These are phyloP conservation scores for Leccinellum albellum DNA, from an alignment of 768 basidiomycete species.

Conservation along the genomic window DNA sequence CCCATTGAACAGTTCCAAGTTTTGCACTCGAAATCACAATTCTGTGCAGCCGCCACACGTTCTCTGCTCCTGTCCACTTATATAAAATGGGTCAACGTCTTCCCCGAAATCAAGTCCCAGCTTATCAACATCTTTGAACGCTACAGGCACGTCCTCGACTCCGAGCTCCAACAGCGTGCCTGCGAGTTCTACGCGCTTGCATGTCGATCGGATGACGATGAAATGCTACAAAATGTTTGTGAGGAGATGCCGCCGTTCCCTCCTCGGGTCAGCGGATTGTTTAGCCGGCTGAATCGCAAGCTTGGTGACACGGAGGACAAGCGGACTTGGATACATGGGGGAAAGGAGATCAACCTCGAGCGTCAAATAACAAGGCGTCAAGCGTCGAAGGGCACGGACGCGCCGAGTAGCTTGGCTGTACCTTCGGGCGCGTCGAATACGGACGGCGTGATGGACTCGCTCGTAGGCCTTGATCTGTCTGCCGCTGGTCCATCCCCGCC, in stretches of 20 bases:
- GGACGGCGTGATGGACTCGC: slow-evolving; percentile 64
- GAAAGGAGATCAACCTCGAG: slow-evolving; percentile 88
- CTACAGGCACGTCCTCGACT: slow-evolving; percentile 95
- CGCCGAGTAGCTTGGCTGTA: slow-evolving; percentile 35
- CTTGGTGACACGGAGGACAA: slow-evolving; percentile 93
- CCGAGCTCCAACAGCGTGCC: slow-evolving; percentile 95
- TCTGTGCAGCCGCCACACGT: slow-evolving; percentile 87
- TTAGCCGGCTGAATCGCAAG: slow-evolving; percentile 84
- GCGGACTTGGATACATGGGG: slow-evolving; percentile 91
- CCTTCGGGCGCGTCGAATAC: slow-evolving; percentile 35
- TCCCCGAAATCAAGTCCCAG: slow-evolving; percentile 96
- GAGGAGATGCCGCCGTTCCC: slow-evolving; percentile 99
- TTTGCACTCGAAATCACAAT: slow-evolving; percentile 91
- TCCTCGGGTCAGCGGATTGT: slow-evolving; percentile 85
- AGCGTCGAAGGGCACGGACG: slow-evolving; percentile 32
- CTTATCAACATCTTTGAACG: slow-evolving; percentile 94
- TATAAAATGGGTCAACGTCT: slow-evolving; percentile 99
- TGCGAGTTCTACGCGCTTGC: slow-evolving; percentile 96
- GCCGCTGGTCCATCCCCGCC: slow-evolving; percentile 19
- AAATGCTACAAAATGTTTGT: slow-evolving; percentile 88
- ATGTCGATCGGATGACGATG: slow-evolving; percentile 81
- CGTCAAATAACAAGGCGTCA: slow-evolving; percentile 59
- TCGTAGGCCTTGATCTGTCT: slow-evolving; percentile 79
- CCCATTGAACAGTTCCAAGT: slow-evolving; percentile 92
- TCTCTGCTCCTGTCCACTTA: slow-evolving; percentile 94